Conservation (phyloP, 352 stramenopile species). For the Phytophthora pini region DNA sequence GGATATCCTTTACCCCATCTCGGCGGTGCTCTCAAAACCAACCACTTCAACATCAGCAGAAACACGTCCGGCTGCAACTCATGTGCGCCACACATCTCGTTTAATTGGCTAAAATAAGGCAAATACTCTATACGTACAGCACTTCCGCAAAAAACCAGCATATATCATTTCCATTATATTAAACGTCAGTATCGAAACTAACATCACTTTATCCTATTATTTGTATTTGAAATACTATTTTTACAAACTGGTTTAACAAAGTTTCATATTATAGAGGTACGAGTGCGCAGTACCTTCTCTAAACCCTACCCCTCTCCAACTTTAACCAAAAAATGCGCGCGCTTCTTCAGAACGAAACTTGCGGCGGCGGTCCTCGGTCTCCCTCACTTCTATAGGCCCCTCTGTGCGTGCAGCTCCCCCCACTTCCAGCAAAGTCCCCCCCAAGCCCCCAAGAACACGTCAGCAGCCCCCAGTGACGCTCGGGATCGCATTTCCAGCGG, state of each 20-base stretch:
- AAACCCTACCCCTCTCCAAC: conserved; percentile 16
- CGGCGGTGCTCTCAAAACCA: conserved; percentile 10
- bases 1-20: conserved; percentile 4
- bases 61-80: neutral
- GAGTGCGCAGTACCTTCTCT: neutral
- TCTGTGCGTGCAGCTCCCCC: neutral
- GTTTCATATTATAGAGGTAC: neutral
- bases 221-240: neutral
- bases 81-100: conserved; percentile 22
- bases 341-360: conserved; percentile 35
- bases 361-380: conserved; percentile 13
- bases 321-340: conserved; percentile 9
- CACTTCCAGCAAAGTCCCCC: neutral
- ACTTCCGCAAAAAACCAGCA: too few relatives aligned
- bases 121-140: neutral
- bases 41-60: conserved; percentile 28
- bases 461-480: neutral
- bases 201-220: too few relatives aligned
- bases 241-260: neutral
- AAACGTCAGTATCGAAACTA: too few relatives aligned
- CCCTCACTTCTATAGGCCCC: neutral
- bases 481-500: neutral
- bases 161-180: neutral
- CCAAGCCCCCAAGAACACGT: neutral
- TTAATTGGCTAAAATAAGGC: neutral